These are phyloP conservation scores for Umbelopsis isabellina DNA, from an alignment of 192 early-diverging fungal genomes.

Conservation along the genomic window DNA sequence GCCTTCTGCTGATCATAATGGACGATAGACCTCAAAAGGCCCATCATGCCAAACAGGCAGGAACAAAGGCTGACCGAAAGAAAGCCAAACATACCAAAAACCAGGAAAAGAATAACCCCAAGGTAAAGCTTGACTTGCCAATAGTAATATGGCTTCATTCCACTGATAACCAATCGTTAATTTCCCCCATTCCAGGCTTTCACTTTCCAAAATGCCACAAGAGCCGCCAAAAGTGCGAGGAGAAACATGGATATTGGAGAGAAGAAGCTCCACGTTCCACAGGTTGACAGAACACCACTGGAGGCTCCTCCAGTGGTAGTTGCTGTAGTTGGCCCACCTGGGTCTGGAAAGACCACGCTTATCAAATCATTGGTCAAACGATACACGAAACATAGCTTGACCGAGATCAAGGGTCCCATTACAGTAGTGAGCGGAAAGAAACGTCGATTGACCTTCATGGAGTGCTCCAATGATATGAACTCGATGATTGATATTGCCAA, in stretches of 20 bases:
- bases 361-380: slow-evolving; percentile 94
- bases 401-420: slow-evolving; percentile 93
- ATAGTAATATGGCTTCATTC: neutral
- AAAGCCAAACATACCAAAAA: slow-evolving; percentile 78
- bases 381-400: slow-evolving; percentile 92
- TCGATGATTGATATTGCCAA: slow-evolving; percentile 98
- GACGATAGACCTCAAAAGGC: slow-evolving; percentile 78
- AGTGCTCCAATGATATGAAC: slow-evolving; percentile 96
- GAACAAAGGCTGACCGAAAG: slow-evolving; percentile 80
- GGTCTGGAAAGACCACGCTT: slow-evolving; percentile 94
- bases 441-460: slow-evolving; percentile 95
- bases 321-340: slow-evolving; percentile 95
- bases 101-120: slow-evolving; percentile 86
- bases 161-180: neutral
- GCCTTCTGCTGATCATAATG: slow-evolving; percentile 38
- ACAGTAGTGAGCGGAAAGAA: slow-evolving; percentile 97
- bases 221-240: slow-evolving; percentile 78
- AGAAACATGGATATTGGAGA: slow-evolving; percentile 86
- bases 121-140: slow-evolving; percentile 46
- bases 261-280: slow-evolving; percentile 93
- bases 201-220: slow-evolving; percentile 67
- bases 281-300: slow-evolving; percentile 90
- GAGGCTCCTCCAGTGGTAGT: slow-evolving; percentile 92
- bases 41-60: slow-evolving; percentile 80
- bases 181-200: slow-evolving; percentile 60